phyloP scores from a whole-genome alignment of 768 basidiomycete species.

The Russula sp. region DNA sequence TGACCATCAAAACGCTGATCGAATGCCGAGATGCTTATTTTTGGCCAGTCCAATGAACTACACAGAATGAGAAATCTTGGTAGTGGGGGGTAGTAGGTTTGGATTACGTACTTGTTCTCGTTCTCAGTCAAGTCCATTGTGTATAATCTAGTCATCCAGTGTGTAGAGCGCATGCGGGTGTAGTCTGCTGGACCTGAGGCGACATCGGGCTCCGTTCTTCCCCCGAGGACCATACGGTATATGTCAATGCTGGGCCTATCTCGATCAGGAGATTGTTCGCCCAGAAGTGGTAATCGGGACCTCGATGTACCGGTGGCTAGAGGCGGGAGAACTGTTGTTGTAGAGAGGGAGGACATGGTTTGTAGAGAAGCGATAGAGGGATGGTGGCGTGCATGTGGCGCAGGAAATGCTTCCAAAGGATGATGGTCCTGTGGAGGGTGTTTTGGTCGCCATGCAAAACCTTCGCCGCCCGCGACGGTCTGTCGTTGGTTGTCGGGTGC shows the following conservation, averaged over 20 bases:
- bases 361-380: constrained; percentile 40
- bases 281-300: neutral
- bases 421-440: constrained; percentile 26
- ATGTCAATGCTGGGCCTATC: constrained; percentile 53
- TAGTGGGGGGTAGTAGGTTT: neutral
- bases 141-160: constrained; percentile 62
- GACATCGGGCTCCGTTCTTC: constrained; percentile 37
- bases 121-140: constrained; percentile 39
- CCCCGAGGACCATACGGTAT: constrained; percentile 63
- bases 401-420: constrained; percentile 31
- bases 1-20: constrained; percentile 59
- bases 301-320: constrained; percentile 24
- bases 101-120: constrained; percentile 42
- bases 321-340: constrained; percentile 36
- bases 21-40: constrained; percentile 52
- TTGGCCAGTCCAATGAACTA: constrained; percentile 31
- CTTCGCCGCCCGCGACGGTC: constrained; percentile 20
- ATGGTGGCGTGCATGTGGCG: constrained; percentile 15
- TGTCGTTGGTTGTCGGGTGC: constrained; percentile 22
- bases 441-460: constrained; percentile 13
- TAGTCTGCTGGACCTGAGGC: constrained; percentile 41
- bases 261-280: constrained; percentile 32
- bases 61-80: neutral
- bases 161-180: constrained; percentile 60
- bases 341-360: constrained; percentile 46